phyloP scores from a whole-genome alignment of 2,329 filamentous ascomycete species.

The Claviceps maximensis region DNA sequence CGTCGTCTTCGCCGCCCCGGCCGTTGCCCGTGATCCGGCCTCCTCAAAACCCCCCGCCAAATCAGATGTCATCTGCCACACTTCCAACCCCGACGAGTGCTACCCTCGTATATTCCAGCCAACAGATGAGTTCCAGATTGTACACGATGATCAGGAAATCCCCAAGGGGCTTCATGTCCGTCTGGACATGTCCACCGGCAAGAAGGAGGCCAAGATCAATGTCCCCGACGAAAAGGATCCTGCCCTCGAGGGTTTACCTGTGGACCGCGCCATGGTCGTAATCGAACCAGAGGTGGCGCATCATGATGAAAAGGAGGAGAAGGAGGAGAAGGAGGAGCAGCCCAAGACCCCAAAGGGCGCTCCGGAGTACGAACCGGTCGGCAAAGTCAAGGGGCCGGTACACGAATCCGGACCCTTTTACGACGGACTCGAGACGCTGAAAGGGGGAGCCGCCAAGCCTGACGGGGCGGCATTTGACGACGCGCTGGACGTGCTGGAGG shows the following conservation, averaged over 20 bases:
- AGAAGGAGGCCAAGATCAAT: conserved; percentile 54
- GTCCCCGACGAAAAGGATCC: conserved; percentile 38
- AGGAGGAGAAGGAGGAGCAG: neutral
- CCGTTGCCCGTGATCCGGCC: conserved; percentile 15
- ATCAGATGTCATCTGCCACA: conserved; percentile 52
- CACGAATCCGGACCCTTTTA: conserved; percentile 17
- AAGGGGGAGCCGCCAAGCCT: conserved; percentile 23
- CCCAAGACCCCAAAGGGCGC: conserved; percentile 32
- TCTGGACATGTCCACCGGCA: conserved; percentile 49
- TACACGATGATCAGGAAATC: conserved; percentile 52
- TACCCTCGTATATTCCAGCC: conserved; percentile 52
- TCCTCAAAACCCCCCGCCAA: conserved; percentile 24
- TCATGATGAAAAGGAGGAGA: conserved; percentile 7
- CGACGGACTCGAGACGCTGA: conserved; percentile 35
- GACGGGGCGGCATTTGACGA: conserved; percentile 26
- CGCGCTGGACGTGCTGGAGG: conserved; percentile 44
- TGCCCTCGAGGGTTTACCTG: conserved; percentile 35
- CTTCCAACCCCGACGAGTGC: conserved; percentile 44
- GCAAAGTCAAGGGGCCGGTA: conserved; percentile 41
- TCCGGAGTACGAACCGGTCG: conserved; percentile 43
- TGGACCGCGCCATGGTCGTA: conserved; percentile 39
- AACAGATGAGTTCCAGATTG: conserved; percentile 49
- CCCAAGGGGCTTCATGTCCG: conserved; percentile 53
- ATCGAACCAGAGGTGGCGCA: conserved; percentile 32
- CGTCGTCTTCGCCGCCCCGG: conserved; percentile 13